A percentile compares a stretch with the other conserved stretches of the same genome.
phyloP scores from a whole-genome alignment of 1,284 basidiomycete genomes.

The Ustanciosporium gigantosporum region DNA sequence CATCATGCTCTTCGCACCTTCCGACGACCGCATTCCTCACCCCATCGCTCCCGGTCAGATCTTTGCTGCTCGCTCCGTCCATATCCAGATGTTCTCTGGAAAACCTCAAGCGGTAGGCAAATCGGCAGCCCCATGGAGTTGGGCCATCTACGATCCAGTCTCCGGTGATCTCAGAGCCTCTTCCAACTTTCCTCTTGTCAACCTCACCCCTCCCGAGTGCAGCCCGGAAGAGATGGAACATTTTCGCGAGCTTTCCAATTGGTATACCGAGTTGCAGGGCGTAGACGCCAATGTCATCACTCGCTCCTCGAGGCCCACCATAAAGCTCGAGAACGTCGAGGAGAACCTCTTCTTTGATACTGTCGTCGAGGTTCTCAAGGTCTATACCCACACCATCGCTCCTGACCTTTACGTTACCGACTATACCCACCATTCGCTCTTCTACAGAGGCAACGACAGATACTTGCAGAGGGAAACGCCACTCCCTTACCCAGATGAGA shows the following conservation, averaged over 20 bases:
- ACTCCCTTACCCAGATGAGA: conserved; percentile 25
- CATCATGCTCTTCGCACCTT: conserved; percentile 34
- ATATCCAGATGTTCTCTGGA: conserved; percentile 31
- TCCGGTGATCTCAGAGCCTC: conserved; percentile 29
- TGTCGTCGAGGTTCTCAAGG: conserved; percentile 47
- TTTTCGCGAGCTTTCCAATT: conserved; percentile 32
- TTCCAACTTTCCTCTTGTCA: conserved; percentile 18
- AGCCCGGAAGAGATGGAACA: conserved; percentile 34
- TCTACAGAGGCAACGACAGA: conserved; percentile 43
- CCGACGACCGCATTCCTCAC: conserved; percentile 18
- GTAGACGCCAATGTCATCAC: conserved; percentile 20
- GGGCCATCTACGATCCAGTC: conserved; percentile 34
- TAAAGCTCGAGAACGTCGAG: conserved; percentile 23
- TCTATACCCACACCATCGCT: conserved; percentile 34
- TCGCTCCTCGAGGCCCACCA: conserved; percentile 14
- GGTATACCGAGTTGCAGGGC: conserved; percentile 22
- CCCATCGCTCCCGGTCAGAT: conserved; percentile 22
- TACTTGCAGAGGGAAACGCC: conserved; percentile 12
- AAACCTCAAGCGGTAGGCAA: conserved; percentile 37
- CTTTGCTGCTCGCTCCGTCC: conserved; percentile 21
- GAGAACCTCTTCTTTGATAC: conserved; percentile 44
- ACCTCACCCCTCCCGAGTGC: conserved; percentile 20
- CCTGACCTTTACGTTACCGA: conserved; percentile 55
- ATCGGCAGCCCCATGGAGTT: conserved; percentile 13
- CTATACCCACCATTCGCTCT: conserved; percentile 41